These are phyloP conservation scores for Aspergillus floridensis DNA, from an alignment of 2,329 filamentous ascomycete species.

Conservation along the genomic window DNA sequence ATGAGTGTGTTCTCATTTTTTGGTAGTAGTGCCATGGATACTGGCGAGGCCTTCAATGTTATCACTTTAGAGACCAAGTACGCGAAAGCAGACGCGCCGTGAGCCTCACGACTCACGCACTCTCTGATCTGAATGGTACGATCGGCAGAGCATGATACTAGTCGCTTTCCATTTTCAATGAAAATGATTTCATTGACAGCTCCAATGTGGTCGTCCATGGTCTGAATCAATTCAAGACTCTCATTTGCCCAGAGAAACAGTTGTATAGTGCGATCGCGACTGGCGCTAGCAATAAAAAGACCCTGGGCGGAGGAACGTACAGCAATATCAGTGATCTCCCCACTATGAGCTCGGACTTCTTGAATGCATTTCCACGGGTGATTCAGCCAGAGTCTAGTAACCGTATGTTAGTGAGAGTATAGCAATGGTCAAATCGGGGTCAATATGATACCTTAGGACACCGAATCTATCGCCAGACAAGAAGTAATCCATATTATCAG, in stretches of 20 bases:
- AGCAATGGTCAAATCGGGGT: neutral
- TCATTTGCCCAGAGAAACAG: conserved; percentile 67
- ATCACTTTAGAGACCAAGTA: conserved; percentile 76
- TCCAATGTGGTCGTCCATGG: conserved; percentile 84
- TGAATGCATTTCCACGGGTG: conserved; percentile 61
- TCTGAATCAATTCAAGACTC: conserved; percentile 77
- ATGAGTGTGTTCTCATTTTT: conserved; percentile 58
- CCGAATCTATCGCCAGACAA: conserved; percentile 85
- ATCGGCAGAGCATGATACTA: conserved; percentile 86
- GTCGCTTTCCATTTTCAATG: conserved; percentile 63
- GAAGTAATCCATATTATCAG: conserved; percentile 62
- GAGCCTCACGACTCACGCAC: conserved; percentile 63
- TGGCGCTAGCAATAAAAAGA: conserved; percentile 74
- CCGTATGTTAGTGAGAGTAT: conserved; percentile 16
- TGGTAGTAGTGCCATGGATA: conserved; percentile 72
- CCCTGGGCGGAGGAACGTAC: conserved; percentile 62
- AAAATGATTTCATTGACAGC: conserved; percentile 78
- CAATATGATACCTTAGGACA: conserved; percentile 55
- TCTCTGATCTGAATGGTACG: conserved; percentile 82
- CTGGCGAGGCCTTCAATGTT: conserved; percentile 79
- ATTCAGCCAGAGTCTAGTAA: conserved; percentile 35
- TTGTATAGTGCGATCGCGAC: conserved; percentile 88
- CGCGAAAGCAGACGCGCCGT: conserved; percentile 60
- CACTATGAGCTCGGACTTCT: conserved; percentile 80
- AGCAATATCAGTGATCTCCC: conserved; percentile 78